phyloP scores from a whole-genome alignment of 2,329 filamentous ascomycete genomes.

The Fusarium scirpi region DNA sequence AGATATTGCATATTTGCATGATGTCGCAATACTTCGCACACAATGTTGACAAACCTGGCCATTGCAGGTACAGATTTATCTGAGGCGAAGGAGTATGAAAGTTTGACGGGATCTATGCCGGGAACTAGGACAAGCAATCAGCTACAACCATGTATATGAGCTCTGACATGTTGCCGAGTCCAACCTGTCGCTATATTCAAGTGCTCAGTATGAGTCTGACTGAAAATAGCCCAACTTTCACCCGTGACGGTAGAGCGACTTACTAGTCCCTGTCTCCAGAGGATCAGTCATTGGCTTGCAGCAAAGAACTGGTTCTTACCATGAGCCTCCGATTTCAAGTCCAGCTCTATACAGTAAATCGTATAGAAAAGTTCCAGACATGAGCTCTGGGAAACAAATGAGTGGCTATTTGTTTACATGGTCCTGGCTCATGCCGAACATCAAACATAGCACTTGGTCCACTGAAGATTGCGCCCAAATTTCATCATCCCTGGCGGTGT shows the following conservation, averaged over 20 bases:
- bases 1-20: neutral
- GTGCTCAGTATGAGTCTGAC: neutral
- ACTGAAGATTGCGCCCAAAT: conserved; percentile 46
- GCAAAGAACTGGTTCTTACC: neutral
- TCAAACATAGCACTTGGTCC: conserved; percentile 36
- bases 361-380: neutral
- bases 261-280: neutral
- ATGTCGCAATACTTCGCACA: neutral
- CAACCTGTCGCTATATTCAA: neutral
- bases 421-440: conserved; percentile 34
- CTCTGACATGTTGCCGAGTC: neutral
- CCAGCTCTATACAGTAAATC: neutral
- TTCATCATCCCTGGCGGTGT: conserved; percentile 34
- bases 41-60: neutral
- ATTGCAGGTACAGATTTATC: conserved; percentile 11
- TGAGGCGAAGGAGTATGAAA: conserved; percentile 22
- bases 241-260: neutral
- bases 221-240: neutral
- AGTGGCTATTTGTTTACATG: neutral
- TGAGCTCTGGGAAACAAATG: neutral
- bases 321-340: neutral
- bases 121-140: neutral
- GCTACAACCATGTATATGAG: neutral
- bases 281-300: neutral
- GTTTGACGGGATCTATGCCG: neutral